Base-by-base conservation (phyloP, 805 yeast species). In the Metschnikowia anglica region DNA sequence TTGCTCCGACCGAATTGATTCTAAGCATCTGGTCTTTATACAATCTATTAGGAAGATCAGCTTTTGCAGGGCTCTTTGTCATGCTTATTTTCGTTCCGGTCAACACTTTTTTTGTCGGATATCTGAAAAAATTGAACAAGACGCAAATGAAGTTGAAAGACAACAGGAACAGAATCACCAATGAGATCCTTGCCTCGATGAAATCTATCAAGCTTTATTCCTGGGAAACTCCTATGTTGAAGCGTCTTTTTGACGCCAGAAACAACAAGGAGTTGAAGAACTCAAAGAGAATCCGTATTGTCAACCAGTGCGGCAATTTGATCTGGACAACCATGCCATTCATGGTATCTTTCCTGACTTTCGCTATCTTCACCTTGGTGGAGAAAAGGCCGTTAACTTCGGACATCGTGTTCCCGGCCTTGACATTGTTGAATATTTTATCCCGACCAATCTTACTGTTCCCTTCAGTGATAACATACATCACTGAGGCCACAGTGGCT, bases 271-370 rank as follows among this genome's bases (percentile, higher is more conserved):
- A 60, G 37, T 41, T 60, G 18, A 37, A 33, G 29, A 48, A 48
- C 35, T 43, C 53, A 46, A 37, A 27, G 19, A 49, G 42, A 30
- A 56, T 59, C 43, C 43, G 54, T n/a, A 56, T 70, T 19, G 49
- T 56, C n/a, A 52, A 54, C 42, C 55, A 58, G 23, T 65, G 74
- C 24, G 79, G 80, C 4, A 70, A 64, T 41, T 79, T 82, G 56
- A 73, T 80, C 5, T 83, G 87, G 87, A 72, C 70, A 25, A 71
- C 80, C 51, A 81, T 81, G 34, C 88, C 88, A 7, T 73, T 81
- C 48, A 62, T 81, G 54, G 85, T 83, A 4, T 76, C 85, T 2
- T 78, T 83, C 52, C 69, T 79, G 4, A 74, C 84, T 1, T 82
- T 83, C 62, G 72, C 79, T 1, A 57, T 76, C 1, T 83, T 74